Evolutionary conservation across 225 moss, liverwort and hornwort species (phyloP), one percentile per base, ranked within the genome.

Genomic region (Climacium dendroides): DNA sequence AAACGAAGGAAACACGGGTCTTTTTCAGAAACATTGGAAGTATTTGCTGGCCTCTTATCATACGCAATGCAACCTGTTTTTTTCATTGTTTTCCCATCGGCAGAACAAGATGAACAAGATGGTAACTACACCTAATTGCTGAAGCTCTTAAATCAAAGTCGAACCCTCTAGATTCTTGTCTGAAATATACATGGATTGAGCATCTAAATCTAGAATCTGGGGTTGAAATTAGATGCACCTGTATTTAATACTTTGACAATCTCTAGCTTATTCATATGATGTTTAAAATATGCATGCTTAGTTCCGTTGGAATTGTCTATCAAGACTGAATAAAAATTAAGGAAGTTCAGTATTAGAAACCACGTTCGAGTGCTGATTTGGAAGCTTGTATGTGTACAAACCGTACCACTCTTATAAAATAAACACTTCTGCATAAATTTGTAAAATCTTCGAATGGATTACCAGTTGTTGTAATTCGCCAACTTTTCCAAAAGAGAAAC

Each of bases 281-380:
- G 30, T 19, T 1, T 7, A 11, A 5, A 7, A 48, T 1, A 19
- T 0, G 48, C 30, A 73, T 11, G 10, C 11, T 4, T 10, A 30
- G 47, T 47, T 47, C 4, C 32, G 48, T 48, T 74, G 48, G 32
- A 48, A 74, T 30, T 48, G 74, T 30, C 48, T 74, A 30, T 32
- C 19, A 47, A 48, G 30, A 19, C 18, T 30, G 19, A 73, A 2
- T 0, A 19, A 30, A 48, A 19, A 48, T 30, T 47, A 11, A 47
- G 47, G 47, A 47, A 30, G 48, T 73, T 48, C 11, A 48, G 7
- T 48, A 20, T 50, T 32, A 32, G 20, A 50, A 74, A 74, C 50
- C 50, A 32, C 3, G 22, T 52, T 22, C 13, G 11, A 74, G 32
- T 74, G 74, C 12, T 74, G 32, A 32, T 48, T 19, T 48, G 32